Evolutionary conservation across 2,329 filamentous ascomycete genomes (phyloP).

Genomic region (Myriangium duriaei): DNA sequence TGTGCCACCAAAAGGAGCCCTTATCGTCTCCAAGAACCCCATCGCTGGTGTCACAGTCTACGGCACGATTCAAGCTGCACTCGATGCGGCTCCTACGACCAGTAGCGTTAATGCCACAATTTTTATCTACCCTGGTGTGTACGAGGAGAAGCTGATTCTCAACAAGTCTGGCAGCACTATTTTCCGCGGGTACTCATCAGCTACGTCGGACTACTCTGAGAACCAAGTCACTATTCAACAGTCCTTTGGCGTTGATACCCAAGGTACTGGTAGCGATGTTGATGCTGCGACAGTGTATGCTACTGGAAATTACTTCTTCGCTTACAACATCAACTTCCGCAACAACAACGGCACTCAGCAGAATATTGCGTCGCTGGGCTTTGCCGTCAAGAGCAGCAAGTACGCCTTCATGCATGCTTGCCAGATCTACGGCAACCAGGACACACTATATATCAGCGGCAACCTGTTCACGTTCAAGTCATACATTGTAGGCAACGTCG

Average conservation of each 20-base stretch:
- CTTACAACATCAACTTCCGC: constrained; percentile 29
- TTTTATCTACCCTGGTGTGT: constrained; percentile 30
- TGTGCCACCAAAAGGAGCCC: constrained; percentile 23
- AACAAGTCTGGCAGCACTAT: constrained; percentile 28
- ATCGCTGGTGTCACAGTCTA: constrained; percentile 26
- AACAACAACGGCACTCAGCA: constrained; percentile 27
- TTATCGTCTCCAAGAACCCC: constrained; percentile 27
- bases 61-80: constrained; percentile 25
- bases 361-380: constrained; percentile 28
- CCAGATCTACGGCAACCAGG: constrained; percentile 28
- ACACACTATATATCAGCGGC: constrained; percentile 27
- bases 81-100: constrained; percentile 24
- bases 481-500: constrained; percentile 29
- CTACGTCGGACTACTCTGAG: constrained; percentile 25
- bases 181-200: constrained; percentile 27
- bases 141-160: constrained; percentile 28
- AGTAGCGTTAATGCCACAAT: constrained; percentile 27
- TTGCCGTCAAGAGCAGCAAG: constrained; percentile 31
- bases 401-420: constrained; percentile 27
- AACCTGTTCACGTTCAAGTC: constrained; percentile 29
- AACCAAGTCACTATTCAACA: constrained; percentile 27
- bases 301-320: constrained; percentile 29
- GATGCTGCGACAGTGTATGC: constrained; percentile 30
- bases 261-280: constrained; percentile 24
- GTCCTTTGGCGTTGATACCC: constrained; percentile 26